Percentiles rank a stretch among this genome's conserved stretches.
Evolutionary conservation across 257 asterid species (phyloP).

Genomic region (Rubia yunnanensis): DNA sequence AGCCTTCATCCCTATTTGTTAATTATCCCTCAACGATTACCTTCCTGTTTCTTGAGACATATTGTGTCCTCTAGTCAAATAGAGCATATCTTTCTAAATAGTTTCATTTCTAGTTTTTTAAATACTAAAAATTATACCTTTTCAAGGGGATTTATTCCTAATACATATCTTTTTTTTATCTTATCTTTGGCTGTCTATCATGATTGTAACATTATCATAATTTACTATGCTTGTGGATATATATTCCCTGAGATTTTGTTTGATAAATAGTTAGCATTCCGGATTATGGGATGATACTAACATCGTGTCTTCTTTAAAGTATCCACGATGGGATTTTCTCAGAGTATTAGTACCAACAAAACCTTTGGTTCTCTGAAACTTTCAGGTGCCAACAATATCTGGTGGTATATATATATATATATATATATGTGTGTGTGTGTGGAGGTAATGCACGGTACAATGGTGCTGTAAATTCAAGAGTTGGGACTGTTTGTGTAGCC

Average conservation of each 20-base stretch:
- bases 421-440: too few species aligned
- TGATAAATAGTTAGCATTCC: background rate
- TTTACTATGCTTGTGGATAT: background rate
- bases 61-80: background rate
- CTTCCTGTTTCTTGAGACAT: background rate
- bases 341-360: too few species aligned
- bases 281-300: background rate
- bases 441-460: slow-evolving; percentile 88
- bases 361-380: background rate
- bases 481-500: slow-evolving; percentile 88
- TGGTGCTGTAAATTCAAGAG: slow-evolving; percentile 80
- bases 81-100: background rate
- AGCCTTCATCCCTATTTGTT: background rate
- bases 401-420: slow-evolving; percentile 61
- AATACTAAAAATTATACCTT: background rate
- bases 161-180: background rate
- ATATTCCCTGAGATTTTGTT: background rate
- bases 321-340: background rate
- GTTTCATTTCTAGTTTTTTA: background rate
- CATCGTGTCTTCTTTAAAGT: background rate
- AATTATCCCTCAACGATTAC: background rate
- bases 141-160: background rate
- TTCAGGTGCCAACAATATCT: slow-evolving; percentile 71
- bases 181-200: background rate
- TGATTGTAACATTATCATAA: background rate